Evolutionary conservation across 192 early-diverging fungal genomes (phyloP), one percentile per base, ranked within the genome.

Genomic region (Globomyces pollinis-pini): DNA sequence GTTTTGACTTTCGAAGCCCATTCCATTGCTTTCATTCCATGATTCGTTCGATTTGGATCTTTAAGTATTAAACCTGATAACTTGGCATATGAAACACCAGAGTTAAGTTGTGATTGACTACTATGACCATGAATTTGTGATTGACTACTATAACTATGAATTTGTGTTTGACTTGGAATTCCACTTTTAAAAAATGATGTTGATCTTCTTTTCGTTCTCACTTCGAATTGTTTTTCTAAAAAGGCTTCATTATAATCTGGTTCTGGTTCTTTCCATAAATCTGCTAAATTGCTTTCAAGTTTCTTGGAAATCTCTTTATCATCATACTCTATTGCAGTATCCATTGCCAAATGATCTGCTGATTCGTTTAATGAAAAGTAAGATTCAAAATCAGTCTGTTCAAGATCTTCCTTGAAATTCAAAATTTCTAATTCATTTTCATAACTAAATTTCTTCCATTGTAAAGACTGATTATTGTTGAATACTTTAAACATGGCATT

Each of bases 331-430:
- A n/a, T n/a, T n/a, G n/a, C n/a, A n/a, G n/a, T n/a, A n/a, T n/a
- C n/a, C n/a, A n/a, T n/a, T n/a, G n/a, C n/a, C n/a, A 47, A 26
- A 11, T 20, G 28, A 8, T 47, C 44, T 9, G 28, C 16, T 26
- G 44, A 47, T 26, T 26, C 44, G n/a, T 47, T 47, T 26, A 26
- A 20, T 4, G 44, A 47, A 5, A 47, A 47, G 21, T 47, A 20
- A 5, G 21, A 20, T 13, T 47, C 44, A 47, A 20, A 26, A 26
- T 47, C 44, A 8, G 21, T 20, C 6, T 15, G 6, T 26, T 47
- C 21, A 2, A 47, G 21, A 26, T 47, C 44, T 47, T 47, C 44
- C 23, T 47, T 47, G 44, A 47, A 47, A 8, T 47, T 47, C n/a
- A 47, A 47, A 20, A 47, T 20, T 26, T 47, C 44, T 24, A 47